Evolutionary conservation across 352 stramenopile species (phyloP), one percentile per base, ranked within the genome.

Genomic region (Phytopythium litorale): DNA sequence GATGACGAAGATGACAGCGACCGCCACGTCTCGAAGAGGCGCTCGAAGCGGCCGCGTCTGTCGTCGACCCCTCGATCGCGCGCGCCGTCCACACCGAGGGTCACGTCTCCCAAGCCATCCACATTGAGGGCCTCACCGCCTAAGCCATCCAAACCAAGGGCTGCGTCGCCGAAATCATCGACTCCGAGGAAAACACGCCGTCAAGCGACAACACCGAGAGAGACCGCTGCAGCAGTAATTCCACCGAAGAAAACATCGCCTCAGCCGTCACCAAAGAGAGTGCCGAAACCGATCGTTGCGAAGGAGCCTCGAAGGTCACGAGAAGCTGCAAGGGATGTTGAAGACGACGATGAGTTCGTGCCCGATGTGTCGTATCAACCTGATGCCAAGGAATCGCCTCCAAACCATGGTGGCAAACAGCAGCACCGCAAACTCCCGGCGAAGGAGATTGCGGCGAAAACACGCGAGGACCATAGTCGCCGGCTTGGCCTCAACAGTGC

Each of bases 361-460:
- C 9, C 45, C 18, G 45, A 51, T 12, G 21, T 30, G 3, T 51
- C 45, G n/a, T 51, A 7, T 30, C 21, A 51, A 11, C 45, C 45
- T 13, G 45, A 51, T 30, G n/a, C 45, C 1, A 51, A 51, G 21
- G 45, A 51, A 0, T 6, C 21, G 21, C n/a, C 21, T 0, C 21
- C 45, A 30, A 51, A 21, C 11, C 45, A 21, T 8, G 11, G n/a
- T 51, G 45, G 45, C 5, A 51, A 7, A 12, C 30, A 16, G 3
- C 38, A 51, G 9, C 13, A 50, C 18, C 35, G 55, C 3, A 60
- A 51, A 25, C 37, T 50, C 2, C 55, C 55, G 16, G 55, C 55
- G 11, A 60, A 60, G 42, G 55, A 60, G n/a, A 51, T 50, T 16
- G 38, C 37, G 18, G 28, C 21, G 15, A 48, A 51, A 48, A 38